A percentile compares a stretch with the other conserved stretches of the same genome.
Evolutionary conservation across 345 rosid species (phyloP).

Genomic region (Garcia nutans): DNA sequence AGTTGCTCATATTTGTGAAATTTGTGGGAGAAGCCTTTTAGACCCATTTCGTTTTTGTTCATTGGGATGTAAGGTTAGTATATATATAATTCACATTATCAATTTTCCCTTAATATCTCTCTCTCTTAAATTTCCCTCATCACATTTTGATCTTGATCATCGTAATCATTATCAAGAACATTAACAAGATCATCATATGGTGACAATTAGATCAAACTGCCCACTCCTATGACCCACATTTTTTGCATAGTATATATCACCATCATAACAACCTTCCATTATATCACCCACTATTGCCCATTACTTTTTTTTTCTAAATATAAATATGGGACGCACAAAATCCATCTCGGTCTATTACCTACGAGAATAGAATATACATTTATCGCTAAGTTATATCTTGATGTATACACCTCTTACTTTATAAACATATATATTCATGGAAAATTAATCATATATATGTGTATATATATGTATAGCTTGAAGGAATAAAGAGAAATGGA

Average conservation of each 20-base stretch:
- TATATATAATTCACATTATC: neutral
- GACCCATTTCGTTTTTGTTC: constrained; percentile 91
- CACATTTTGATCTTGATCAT: neutral
- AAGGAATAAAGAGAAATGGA: constrained; percentile 64
- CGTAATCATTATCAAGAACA: too few relatives aligned
- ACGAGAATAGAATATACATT: too few relatives aligned
- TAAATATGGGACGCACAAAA: too few relatives aligned
- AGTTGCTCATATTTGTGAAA: constrained; percentile 65
- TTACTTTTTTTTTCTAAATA: neutral
- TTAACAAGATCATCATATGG: constrained; percentile 20
- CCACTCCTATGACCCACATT: constrained; percentile 23
- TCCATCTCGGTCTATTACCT: too few relatives aligned
- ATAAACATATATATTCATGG: too few relatives aligned
- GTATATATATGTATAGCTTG: constrained; percentile 42
- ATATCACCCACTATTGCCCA: constrained; percentile 1
- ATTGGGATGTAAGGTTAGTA: constrained; percentile 84
- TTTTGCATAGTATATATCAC: constrained; percentile 24
- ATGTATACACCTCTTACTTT: too few relatives aligned
- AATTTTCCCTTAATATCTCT: neutral
- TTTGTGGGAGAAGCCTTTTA: constrained; percentile 75
- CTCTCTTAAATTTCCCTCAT: neutral
- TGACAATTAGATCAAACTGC: constrained; percentile 17
- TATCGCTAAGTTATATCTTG: too few relatives aligned
- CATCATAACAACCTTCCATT: constrained; percentile 39
- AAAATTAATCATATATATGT: too few relatives aligned